These are phyloP conservation scores for Mucor velutinosus DNA, from an alignment of 371 early-diverging fungal genomes.

Conservation along the genomic window DNA sequence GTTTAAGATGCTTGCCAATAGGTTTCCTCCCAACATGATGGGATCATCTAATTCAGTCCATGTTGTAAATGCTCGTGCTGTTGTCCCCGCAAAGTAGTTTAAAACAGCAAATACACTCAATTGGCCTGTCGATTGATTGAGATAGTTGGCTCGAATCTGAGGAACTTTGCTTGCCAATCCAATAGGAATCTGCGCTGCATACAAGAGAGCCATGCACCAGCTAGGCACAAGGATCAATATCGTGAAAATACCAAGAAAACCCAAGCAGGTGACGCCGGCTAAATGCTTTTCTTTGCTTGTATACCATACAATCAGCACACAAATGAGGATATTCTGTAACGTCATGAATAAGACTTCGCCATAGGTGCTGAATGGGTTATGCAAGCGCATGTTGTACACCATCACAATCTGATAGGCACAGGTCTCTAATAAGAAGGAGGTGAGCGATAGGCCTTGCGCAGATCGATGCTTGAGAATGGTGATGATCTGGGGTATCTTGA, in stretches of 20 bases:
- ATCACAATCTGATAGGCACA: conserved; percentile 75
- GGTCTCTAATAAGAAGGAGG: conserved; percentile 84
- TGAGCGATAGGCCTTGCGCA: conserved; percentile 80
- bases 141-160: conserved; percentile 81
- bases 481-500: conserved; percentile 95
- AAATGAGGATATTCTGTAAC: conserved; percentile 76
- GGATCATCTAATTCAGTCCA: conserved; percentile 84
- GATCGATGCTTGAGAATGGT: conserved; percentile 80
- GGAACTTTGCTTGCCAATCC: conserved; percentile 81
- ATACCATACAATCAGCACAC: conserved; percentile 69
- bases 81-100: conserved; percentile 81
- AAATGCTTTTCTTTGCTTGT: neutral
- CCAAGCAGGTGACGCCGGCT: neutral
- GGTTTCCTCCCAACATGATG: conserved; percentile 70
- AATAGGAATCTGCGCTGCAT: conserved; percentile 82
- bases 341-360: conserved; percentile 83
- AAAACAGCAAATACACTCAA: conserved; percentile 87
- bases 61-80: conserved; percentile 92
- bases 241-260: neutral
- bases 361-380: conserved; percentile 91
- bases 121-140: conserved; percentile 84
- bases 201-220: conserved; percentile 61
- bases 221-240: conserved; percentile 33
- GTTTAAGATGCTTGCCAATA: conserved; percentile 76
- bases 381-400: conserved; percentile 81